Conservation (phyloP, 495 filamentous ascomycete genomes). For the Geopyxis carbonaria region DNA sequence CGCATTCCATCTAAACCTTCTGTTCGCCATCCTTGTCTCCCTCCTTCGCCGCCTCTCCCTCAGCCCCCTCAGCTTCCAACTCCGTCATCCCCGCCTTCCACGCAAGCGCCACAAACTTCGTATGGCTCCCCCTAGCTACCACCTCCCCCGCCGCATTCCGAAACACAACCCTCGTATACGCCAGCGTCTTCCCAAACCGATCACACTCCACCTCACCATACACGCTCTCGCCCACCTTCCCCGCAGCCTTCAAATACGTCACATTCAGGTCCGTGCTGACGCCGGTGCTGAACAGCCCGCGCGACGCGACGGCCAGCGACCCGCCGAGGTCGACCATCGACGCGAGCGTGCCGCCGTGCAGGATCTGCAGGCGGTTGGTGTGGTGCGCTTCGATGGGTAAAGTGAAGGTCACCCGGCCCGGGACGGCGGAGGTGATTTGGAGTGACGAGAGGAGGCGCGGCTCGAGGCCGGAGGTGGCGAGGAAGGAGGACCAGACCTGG, state of each 20-base stretch:
- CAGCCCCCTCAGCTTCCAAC: slow-evolving; percentile 6
- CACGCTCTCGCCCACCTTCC: slow-evolving; percentile 62
- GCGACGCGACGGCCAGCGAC: slow-evolving; percentile 81
- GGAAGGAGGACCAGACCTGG: slow-evolving; percentile 22
- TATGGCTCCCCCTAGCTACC: slow-evolving; percentile 82
- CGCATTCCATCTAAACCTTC: too few species aligned
- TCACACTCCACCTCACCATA: slow-evolving; percentile 57
- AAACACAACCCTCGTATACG: slow-evolving; percentile 73
- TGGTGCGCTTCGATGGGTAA: slow-evolving; percentile 73
- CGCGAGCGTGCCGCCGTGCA: slow-evolving; percentile 91
- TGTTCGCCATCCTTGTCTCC: too few species aligned
- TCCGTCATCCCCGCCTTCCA: slow-evolving; percentile 17
- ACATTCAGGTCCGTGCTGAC: slow-evolving; percentile 89
- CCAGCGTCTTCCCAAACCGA: slow-evolving; percentile 85
- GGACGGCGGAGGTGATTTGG: slow-evolving; percentile 54
- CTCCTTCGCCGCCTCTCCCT: background rate
- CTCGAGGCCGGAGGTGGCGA: slow-evolving; percentile 13
- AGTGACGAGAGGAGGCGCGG: slow-evolving; percentile 35
- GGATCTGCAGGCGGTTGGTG: slow-evolving; percentile 75
- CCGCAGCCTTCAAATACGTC: slow-evolving; percentile 76
- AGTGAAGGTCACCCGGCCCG: slow-evolving; percentile 73
- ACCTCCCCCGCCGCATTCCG: slow-evolving; percentile 57
- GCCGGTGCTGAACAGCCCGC: slow-evolving; percentile 71
- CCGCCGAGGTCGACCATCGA: slow-evolving; percentile 92
- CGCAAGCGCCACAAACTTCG: slow-evolving; percentile 49